Conservation (phyloP, 1,284 basidiomycete genomes). For the Volvariella volvacea region DNA sequence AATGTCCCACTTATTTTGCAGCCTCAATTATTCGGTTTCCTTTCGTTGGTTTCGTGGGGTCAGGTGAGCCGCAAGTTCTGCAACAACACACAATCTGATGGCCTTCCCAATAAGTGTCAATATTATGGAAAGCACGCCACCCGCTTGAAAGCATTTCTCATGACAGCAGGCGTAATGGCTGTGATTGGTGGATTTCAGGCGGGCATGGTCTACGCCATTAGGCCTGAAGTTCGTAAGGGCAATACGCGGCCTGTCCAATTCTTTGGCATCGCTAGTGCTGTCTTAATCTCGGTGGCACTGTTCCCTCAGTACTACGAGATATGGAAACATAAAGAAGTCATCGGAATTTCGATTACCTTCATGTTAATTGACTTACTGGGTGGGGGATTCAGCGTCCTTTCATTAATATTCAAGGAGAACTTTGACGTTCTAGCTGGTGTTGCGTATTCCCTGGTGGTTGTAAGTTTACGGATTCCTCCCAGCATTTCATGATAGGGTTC, state of each 20-base stretch:
- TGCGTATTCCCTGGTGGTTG: slow-evolving; percentile 55
- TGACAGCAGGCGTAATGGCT: slow-evolving; percentile 29
- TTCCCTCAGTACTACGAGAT: slow-evolving; percentile 68
- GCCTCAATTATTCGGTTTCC: slow-evolving; percentile 3
- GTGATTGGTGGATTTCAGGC: slow-evolving; percentile 53
- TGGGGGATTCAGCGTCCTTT: slow-evolving; percentile 66
- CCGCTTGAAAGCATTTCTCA: slow-evolving; percentile 17
- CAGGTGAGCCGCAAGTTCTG: slow-evolving; percentile 1
- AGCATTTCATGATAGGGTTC: too few relatives aligned
- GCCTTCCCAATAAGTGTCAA: slow-evolving; percentile 39
- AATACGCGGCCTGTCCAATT: slow-evolving; percentile 44
- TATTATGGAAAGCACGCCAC: slow-evolving; percentile 48
- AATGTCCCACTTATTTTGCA: slow-evolving; percentile 8
- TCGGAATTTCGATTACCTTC: slow-evolving; percentile 69
- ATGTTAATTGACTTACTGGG: slow-evolving; percentile 69
- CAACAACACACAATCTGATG: neutral
- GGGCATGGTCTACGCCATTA: slow-evolving; percentile 52
- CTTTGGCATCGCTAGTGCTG: slow-evolving; percentile 61
- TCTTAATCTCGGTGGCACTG: slow-evolving; percentile 56
- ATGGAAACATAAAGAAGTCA: slow-evolving; percentile 59
- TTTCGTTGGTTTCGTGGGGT: slow-evolving; percentile 6
- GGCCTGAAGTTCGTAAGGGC: slow-evolving; percentile 18
- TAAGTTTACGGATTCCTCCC: slow-evolving; percentile 28
- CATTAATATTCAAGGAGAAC: slow-evolving; percentile 59
- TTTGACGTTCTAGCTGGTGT: slow-evolving; percentile 66